These are phyloP conservation scores for Russula emetica DNA, from an alignment of 768 basidiomycete genomes.

Conservation along the genomic window DNA sequence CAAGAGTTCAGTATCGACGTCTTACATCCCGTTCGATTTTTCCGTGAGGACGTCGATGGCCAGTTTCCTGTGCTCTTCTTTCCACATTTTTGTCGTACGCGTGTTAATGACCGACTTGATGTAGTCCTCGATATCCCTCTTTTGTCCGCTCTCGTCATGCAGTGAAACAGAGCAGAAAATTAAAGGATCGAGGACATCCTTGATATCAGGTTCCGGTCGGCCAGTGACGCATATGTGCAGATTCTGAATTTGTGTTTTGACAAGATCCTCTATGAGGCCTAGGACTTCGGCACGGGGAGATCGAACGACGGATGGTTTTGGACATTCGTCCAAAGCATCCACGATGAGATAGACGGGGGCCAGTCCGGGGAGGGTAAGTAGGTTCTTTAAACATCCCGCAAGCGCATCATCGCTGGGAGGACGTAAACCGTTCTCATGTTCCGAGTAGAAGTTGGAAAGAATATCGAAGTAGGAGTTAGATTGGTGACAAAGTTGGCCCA, in stretches of 20 bases:
- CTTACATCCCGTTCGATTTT: neutral
- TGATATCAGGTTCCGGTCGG: neutral
- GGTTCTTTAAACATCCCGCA: neutral
- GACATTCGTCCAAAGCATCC: neutral
- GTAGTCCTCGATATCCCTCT: neutral
- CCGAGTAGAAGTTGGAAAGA: neutral
- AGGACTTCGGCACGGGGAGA: neutral
- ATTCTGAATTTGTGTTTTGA: neutral
- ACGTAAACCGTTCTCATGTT: neutral
- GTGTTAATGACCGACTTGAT: neutral
- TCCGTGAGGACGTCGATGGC: neutral
- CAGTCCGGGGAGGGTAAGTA: neutral
- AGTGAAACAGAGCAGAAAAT: neutral
- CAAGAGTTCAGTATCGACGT: neutral
- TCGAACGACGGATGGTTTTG: neutral
- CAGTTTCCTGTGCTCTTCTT: neutral
- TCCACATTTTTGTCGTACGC: neutral
- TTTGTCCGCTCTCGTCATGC: neutral
- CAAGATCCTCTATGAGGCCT: neutral
- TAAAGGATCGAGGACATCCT: neutral
- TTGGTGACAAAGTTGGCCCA: neutral
- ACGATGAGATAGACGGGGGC: neutral
- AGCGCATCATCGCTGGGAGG: neutral
- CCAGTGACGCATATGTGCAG: neutral
- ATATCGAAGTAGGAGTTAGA: neutral